These are phyloP conservation scores for Phytophthora hybrid DNA, from an alignment of 352 stramenopile species.

Conservation along the genomic window DNA sequence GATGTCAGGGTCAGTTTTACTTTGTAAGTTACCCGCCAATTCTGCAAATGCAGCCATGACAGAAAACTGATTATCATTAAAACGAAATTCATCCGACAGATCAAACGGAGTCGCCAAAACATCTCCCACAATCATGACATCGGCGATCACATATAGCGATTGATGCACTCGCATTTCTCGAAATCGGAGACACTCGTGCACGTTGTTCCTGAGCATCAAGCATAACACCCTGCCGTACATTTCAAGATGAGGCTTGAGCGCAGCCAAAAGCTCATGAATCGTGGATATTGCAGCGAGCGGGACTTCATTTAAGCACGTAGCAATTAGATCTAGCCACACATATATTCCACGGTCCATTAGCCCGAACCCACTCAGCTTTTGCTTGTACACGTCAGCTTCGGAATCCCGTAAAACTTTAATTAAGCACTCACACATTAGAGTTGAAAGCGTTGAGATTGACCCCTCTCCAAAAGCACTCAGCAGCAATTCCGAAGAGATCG, in stretches of 20 bases:
- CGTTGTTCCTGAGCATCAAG: conserved; percentile 67
- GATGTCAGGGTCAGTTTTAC: conserved; percentile 3
- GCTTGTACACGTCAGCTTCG: conserved; percentile 43
- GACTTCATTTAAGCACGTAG: conserved; percentile 46
- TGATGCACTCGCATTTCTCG: conserved; percentile 63
- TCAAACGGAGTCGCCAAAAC: conserved; percentile 34
- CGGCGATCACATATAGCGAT: conserved; percentile 66
- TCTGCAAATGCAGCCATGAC: conserved; percentile 58
- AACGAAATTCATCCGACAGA: conserved; percentile 16
- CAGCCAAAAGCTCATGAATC: conserved; percentile 30
- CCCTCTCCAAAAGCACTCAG: conserved; percentile 6
- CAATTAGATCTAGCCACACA: conserved; percentile 56
- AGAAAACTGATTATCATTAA: conserved; percentile 24
- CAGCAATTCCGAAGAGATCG: conserved; percentile 7
- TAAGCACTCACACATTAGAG: conserved; percentile 65
- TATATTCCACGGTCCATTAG: conserved; percentile 76
- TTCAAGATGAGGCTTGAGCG: conserved; percentile 47
- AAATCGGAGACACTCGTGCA: conserved; percentile 54
- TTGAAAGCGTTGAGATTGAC: conserved; percentile 34
- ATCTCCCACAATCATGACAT: conserved; percentile 43
- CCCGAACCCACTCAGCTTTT: conserved; percentile 63
- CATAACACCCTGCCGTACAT: conserved; percentile 52
- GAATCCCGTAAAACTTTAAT: conserved; percentile 67
- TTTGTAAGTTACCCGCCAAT: conserved; percentile 30
- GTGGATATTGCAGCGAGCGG: conserved; percentile 7